phyloP scores from a whole-genome alignment of 2,329 filamentous ascomycete genomes.

The Verticillium albo-atrum region DNA sequence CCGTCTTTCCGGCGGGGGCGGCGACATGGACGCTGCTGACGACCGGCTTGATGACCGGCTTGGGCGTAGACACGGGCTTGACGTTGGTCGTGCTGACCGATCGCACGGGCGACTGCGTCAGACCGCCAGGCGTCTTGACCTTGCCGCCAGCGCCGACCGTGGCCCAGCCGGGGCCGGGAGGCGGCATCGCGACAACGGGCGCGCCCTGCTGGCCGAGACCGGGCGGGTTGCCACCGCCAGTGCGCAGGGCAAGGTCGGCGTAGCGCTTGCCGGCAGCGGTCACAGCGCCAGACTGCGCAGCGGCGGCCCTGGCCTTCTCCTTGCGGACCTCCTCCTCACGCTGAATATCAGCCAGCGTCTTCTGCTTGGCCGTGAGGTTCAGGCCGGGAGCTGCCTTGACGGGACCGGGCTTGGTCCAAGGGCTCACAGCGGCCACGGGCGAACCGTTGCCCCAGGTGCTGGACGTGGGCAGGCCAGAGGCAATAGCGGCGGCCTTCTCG shows the following conservation, averaged over 20 bases:
- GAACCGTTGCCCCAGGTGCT: conserved; percentile 86
- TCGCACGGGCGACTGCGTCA: conserved; percentile 37
- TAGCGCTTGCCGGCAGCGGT: conserved; percentile 74
- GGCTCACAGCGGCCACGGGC: conserved; percentile 57
- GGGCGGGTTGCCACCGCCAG: conserved; percentile 12
- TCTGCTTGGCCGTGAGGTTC: conserved; percentile 54
- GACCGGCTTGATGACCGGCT: conserved; percentile 46
- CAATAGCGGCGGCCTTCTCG: conserved; percentile 54
- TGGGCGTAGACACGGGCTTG: conserved; percentile 41
- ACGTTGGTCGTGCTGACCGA: conserved; percentile 35
- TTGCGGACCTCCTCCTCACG: conserved; percentile 93
- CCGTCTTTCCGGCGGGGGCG: conserved; percentile 34
- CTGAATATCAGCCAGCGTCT: conserved; percentile 93
- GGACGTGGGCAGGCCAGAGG: conserved; percentile 76
- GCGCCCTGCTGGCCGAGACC: conserved; percentile 32
- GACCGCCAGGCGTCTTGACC: conserved; percentile 67
- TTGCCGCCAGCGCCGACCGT: conserved; percentile 94
- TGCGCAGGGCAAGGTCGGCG: conserved; percentile 87
- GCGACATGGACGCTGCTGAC: conserved; percentile 41
- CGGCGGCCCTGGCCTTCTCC: conserved; percentile 58
- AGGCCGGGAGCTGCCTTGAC: conserved; percentile 31
- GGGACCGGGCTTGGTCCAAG: conserved; percentile 63
- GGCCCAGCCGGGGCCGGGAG: conserved; percentile 67
- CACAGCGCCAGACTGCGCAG: conserved; percentile 40
- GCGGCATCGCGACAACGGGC: conserved; percentile 37